Base-by-base conservation (phyloP, 805 yeast genomes). In the Candida manassasensis region DNA sequence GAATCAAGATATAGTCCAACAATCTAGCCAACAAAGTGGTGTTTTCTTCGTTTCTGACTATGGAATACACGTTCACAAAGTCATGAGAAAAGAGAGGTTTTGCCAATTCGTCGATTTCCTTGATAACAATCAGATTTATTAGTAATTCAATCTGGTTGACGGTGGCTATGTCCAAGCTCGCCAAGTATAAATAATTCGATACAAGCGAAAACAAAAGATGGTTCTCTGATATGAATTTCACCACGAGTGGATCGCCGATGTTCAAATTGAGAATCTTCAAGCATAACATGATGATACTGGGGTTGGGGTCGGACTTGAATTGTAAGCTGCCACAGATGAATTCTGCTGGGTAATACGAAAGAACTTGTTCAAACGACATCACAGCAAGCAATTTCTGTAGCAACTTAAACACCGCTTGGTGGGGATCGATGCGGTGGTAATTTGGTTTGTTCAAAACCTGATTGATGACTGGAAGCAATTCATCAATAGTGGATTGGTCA, bases 1-100 rank as follows among this genome's bases (percentile, higher is more conserved):
- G 14, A 2, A 48, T 21, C 10, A 42, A 28, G 8, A 45, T 17
- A 21, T 38, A 50, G 35, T 52, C 56, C 22, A 51, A 35, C 10
- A 49, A 41, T 16, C 60, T 33, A 3, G 55, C 43, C 12, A 44
- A 19, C 12, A 53, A 35, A 9, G 48, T 47, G 4, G 57, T 33
- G 18, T 48, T 40, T 16, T 30, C 28, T 9, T 24, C 25, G 4
- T 25, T 16, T 29, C 47, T 43, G 6, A 36, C 38, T 12, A 27
- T 19, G 8, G 32, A 14, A 28, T 43, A 48, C 3, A 43, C 29
- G 6, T 36, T 27, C 8, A 34, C 29, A 19, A 32, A 41, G 11
- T 37, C 32, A 3, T n/a, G 29, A 12, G 31, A 19, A 25, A 34
- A 19, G n/a, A 27, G 11, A 1, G 11, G 10, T 10, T 4, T 11